These are phyloP conservation scores for Filosporella fistucella DNA, from an alignment of 495 filamentous ascomycete species.

Conservation along the genomic window DNA sequence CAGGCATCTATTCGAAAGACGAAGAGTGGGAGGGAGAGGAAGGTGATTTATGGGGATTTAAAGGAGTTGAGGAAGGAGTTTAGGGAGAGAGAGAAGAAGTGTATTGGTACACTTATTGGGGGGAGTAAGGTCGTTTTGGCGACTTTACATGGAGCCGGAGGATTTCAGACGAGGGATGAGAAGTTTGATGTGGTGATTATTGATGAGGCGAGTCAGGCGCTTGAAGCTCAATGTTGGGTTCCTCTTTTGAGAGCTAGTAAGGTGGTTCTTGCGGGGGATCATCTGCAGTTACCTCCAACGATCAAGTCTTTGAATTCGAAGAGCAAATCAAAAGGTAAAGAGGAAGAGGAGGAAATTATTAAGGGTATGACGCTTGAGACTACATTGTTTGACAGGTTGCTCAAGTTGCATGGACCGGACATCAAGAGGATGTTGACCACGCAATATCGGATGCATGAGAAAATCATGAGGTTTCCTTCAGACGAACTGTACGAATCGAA, in stretches of 20 bases:
- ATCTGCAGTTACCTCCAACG: slow-evolving; percentile 90
- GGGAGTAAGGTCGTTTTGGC: slow-evolving; percentile 84
- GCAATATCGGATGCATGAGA: slow-evolving; percentile 97
- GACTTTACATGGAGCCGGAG: slow-evolving; percentile 89
- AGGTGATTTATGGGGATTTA: slow-evolving; percentile 78
- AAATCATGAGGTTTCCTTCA: slow-evolving; percentile 93
- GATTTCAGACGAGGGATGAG: slow-evolving; percentile 73
- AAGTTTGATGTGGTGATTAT: slow-evolving; percentile 92
- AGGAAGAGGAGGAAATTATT: slow-evolving; percentile 27
- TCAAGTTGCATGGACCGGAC: slow-evolving; percentile 70
- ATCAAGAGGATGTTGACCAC: slow-evolving; percentile 80
- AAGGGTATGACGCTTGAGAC: slow-evolving; percentile 64
- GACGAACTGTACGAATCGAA: slow-evolving; percentile 78
- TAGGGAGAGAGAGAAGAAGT: slow-evolving; percentile 75
- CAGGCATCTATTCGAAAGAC: slow-evolving; percentile 87
- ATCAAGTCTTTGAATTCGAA: slow-evolving; percentile 71
- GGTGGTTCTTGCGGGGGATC: slow-evolving; percentile 88
- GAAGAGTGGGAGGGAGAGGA: slow-evolving; percentile 70
- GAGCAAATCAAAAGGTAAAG: slow-evolving; percentile 20
- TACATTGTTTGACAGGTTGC: slow-evolving; percentile 86
- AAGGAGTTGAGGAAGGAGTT: slow-evolving; percentile 86
- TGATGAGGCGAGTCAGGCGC: slow-evolving; percentile 91
- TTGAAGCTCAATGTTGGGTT: slow-evolving; percentile 99
- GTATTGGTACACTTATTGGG: slow-evolving; percentile 68
- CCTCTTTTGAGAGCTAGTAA: slow-evolving; percentile 76